Percentiles rank a stretch among this genome's conserved stretches.
phyloP scores from a whole-genome alignment of 495 filamentous ascomycete species.

The Penicillium pancosmium region DNA sequence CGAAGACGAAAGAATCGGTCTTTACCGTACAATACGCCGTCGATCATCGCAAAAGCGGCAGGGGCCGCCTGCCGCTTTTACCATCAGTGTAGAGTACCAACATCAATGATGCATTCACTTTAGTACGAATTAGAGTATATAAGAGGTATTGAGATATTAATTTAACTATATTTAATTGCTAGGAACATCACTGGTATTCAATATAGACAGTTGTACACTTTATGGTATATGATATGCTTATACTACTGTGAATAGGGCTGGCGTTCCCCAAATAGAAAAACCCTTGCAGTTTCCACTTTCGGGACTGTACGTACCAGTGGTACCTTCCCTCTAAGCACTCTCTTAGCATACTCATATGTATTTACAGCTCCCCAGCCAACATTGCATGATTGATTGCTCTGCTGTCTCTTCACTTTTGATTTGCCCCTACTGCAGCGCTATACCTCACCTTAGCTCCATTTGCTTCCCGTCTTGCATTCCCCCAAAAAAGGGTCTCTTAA shows the following conservation, averaged over 20 bases:
- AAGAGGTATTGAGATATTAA: neutral
- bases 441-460: neutral
- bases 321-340: too few relatives aligned
- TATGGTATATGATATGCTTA: neutral
- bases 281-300: neutral
- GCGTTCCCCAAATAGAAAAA: neutral
- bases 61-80: conserved; percentile 24
- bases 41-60: conserved; percentile 27
- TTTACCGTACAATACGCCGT: conserved; percentile 25
- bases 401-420: too few relatives aligned
- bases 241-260: neutral
- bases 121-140: neutral
- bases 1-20: conserved; percentile 8
- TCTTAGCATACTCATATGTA: too few relatives aligned
- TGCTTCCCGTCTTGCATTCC: neutral
- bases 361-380: neutral
- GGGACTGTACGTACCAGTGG: neutral
- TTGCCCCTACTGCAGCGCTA: too few relatives aligned
- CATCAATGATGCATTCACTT: too few relatives aligned
- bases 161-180: neutral
- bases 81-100: neutral
- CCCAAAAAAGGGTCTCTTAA: too few relatives aligned
- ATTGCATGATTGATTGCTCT: neutral
- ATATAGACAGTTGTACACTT: too few relatives aligned
- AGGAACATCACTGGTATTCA: too few relatives aligned